A percentile compares a stretch with the other conserved stretches of the same genome.
phyloP scores from a whole-genome alignment of 1,139 yeast genomes.

The Trichomonascaceae sp. region DNA sequence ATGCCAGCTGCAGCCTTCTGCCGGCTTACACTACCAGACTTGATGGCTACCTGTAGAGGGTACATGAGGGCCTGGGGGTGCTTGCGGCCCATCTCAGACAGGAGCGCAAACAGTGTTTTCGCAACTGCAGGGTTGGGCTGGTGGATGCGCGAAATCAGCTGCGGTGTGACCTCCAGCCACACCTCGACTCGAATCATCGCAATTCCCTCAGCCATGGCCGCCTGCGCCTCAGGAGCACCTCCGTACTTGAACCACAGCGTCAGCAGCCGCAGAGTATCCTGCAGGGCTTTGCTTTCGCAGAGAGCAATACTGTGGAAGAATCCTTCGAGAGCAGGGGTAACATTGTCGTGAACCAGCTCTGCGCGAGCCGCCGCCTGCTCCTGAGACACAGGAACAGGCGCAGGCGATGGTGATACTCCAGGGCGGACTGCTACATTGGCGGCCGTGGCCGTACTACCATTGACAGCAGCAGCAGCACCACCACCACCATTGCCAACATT shows the following conservation, averaged over 20 bases:
- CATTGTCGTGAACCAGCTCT: conserved; percentile 69
- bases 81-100: conserved; percentile 82
- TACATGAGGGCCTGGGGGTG: conserved; percentile 96
- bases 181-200: conserved; percentile 80
- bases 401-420: too few relatives aligned
- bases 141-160: conserved; percentile 88
- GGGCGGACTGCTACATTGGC: conserved; percentile 16
- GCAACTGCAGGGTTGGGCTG: conserved; percentile 86
- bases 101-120: conserved; percentile 60
- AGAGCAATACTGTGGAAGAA: conserved; percentile 90
- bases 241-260: conserved; percentile 96
- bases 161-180: conserved; percentile 94
- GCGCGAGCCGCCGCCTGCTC: conserved; percentile 31
- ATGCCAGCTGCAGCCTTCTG: conserved; percentile 87
- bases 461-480: conserved; percentile 8
- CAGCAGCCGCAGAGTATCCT: conserved; percentile 78
- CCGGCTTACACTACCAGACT: conserved; percentile 80
- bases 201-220: conserved; percentile 85
- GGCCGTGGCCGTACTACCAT: conserved; percentile 7
- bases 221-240: conserved; percentile 81
- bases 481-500: conserved; percentile 5
- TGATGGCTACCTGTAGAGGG: conserved; percentile 92
- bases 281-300: conserved; percentile 76
- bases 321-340: conserved; percentile 88
- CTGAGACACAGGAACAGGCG: too few relatives aligned